A percentile compares a stretch with the other conserved stretches of the same genome.
Conservation (phyloP, 2,329 filamentous ascomycete genomes). For the Fusarium sulawesiense region DNA sequence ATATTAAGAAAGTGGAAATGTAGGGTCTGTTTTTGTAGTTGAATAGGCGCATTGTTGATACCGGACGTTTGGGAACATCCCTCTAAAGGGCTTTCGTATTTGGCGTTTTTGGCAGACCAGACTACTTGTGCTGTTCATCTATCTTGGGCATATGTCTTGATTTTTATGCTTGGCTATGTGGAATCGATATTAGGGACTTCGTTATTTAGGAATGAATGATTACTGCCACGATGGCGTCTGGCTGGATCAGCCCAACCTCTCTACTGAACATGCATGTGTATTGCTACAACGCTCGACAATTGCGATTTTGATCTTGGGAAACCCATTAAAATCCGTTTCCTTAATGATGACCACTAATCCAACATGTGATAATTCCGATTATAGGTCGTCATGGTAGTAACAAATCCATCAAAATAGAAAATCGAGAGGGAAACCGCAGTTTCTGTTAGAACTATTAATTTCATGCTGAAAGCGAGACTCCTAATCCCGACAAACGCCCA, state of each 20-base stretch:
- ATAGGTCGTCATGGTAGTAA: not conserved
- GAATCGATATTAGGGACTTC: not conserved
- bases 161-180: slow-evolving; percentile 1
- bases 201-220: slow-evolving; percentile 25
- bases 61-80: not conserved
- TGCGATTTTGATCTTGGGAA: not conserved
- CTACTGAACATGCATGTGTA: not conserved
- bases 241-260: not conserved
- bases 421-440: not conserved
- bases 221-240: slow-evolving; percentile 15
- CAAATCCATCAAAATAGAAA: not conserved
- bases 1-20: not conserved
- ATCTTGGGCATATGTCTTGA: not conserved
- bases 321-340: not conserved
- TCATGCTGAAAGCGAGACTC: not conserved
- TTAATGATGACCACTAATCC: not conserved
- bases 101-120: slow-evolving; percentile 24
- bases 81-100: slow-evolving; percentile 3
- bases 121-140: not conserved
- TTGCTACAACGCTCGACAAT: not conserved
- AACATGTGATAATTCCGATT: not conserved
- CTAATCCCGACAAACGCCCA: slow-evolving; percentile 26
- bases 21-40: slow-evolving; percentile 5
- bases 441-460: not conserved
- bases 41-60: slow-evolving; percentile 27